These are phyloP conservation scores for Epichloe sylvatica DNA, from an alignment of 2,329 filamentous ascomycete species.

Conservation along the genomic window DNA sequence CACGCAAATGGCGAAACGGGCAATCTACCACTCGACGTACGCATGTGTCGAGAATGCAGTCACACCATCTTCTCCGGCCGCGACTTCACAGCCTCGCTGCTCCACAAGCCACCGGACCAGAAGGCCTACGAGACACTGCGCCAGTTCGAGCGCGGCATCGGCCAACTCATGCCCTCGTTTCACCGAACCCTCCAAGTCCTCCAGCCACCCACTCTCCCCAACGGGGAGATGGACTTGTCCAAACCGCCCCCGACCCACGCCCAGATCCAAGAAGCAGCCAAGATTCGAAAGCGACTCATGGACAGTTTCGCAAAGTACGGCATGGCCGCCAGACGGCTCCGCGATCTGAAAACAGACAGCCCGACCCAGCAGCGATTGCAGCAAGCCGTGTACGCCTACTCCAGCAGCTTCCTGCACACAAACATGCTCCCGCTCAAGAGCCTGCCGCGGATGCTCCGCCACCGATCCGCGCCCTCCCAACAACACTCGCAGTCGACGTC, in stretches of 20 bases:
- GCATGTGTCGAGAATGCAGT: conserved; percentile 86
- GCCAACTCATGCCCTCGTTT: conserved; percentile 67
- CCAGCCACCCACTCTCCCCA: conserved; percentile 38
- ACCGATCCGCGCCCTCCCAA: conserved; percentile 20
- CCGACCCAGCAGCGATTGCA: conserved; percentile 63
- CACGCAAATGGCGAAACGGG: conserved; percentile 16
- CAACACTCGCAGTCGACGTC: conserved; percentile 20
- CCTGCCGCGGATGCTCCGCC: conserved; percentile 50
- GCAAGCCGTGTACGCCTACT: conserved; percentile 67
- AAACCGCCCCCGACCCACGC: conserved; percentile 39
- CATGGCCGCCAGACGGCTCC: conserved; percentile 62
- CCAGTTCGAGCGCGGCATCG: conserved; percentile 80
- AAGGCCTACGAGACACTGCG: conserved; percentile 69
- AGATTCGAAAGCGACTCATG: conserved; percentile 77
- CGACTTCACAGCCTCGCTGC: conserved; percentile 61
- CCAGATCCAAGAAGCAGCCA: conserved; percentile 73
- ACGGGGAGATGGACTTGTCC: conserved; percentile 22
- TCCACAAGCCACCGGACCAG: conserved; percentile 57
- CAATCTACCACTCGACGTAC: conserved; percentile 61
- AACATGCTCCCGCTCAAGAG: conserved; percentile 83
- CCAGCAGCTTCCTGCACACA: conserved; percentile 69
- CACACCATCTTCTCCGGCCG: conserved; percentile 47
- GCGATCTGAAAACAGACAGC: conserved; percentile 61
- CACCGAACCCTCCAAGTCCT: conserved; percentile 61
- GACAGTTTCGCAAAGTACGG: conserved; percentile 87